Conservation (phyloP, 441 rosid species). For the Adansonia rubrostipa region DNA sequence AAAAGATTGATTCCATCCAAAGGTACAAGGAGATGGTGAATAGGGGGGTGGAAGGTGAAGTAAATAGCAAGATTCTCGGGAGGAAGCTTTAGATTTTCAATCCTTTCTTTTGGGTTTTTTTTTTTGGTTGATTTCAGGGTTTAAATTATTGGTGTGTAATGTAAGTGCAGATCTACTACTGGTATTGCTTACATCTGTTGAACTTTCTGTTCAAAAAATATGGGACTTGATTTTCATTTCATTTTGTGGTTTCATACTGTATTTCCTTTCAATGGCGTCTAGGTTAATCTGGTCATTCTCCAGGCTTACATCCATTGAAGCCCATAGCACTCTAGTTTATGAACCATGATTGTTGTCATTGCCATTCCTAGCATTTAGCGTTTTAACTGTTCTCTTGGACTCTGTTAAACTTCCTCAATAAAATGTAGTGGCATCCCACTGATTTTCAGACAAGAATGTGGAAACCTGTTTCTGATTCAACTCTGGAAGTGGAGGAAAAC, state of each 20-base stretch:
- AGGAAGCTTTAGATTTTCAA: not conserved
- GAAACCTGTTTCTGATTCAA: not conserved
- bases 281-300: not conserved
- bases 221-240: not conserved
- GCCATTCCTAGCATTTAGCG: not conserved
- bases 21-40: slow-evolving; percentile 61
- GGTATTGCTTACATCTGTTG: slow-evolving; percentile 20
- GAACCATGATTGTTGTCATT: slow-evolving; percentile 5
- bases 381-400: not conserved
- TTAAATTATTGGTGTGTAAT: slow-evolving; percentile 20
- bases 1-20: slow-evolving; percentile 68
- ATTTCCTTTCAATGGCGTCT: not conserved
- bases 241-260: not conserved
- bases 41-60: slow-evolving; percentile 43
- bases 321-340: not conserved
- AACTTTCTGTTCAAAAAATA: slow-evolving; percentile 29
- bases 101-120: slow-evolving; percentile 20
- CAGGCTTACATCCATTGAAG: not conserved
- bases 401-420: not conserved
- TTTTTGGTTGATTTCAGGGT: slow-evolving; percentile 19
- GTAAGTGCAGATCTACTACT: slow-evolving; percentile 44
- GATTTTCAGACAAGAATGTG: slow-evolving; percentile 13
- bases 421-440: not conserved
- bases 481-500: not conserved
- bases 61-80: not conserved